Evolutionary conservation across 306 rosid species (phyloP).

Genomic region (Quercus gilva): DNA sequence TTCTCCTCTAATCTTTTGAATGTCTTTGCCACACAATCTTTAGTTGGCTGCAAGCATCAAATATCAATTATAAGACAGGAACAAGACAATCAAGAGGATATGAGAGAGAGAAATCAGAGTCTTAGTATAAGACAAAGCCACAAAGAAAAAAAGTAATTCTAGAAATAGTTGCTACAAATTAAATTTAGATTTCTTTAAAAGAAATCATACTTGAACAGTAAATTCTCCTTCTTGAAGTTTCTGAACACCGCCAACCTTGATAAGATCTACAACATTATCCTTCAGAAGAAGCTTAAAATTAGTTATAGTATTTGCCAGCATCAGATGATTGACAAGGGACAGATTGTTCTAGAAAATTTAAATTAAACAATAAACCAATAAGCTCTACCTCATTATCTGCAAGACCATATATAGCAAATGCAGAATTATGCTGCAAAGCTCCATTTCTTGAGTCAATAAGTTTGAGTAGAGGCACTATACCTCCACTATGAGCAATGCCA

Average conservation of each 20-base stretch:
- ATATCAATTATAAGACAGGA: neutral
- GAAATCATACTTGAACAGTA: constrained; percentile 76
- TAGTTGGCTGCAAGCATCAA: constrained; percentile 71
- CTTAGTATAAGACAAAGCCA: neutral
- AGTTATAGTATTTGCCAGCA: neutral
- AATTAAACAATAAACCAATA: constrained; percentile 35
- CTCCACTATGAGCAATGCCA: constrained; percentile 96
- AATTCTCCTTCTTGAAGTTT: constrained; percentile 96
- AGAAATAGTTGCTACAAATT: neutral
- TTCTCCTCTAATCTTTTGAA: constrained; percentile 97
- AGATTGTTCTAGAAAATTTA: too few species aligned
- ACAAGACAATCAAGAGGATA: neutral
- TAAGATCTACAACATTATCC: constrained; percentile 96
- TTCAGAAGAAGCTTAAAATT: constrained; percentile 36
- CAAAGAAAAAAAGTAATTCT: neutral
- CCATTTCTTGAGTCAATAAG: constrained; percentile 48
- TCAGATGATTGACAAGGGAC: neutral
- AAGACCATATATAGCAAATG: constrained; percentile 97
- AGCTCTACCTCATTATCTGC: constrained; percentile 96
- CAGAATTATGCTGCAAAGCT: constrained; percentile 70
- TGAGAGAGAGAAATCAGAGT: neutral
- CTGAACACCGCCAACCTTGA: constrained; percentile 96
- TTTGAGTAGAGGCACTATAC: constrained; percentile 64
- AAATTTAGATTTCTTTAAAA: neutral
- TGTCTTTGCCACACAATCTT: constrained; percentile 99